These are phyloP conservation scores for Adansonia grandidieri DNA, from an alignment of 441 rosid genomes.

Conservation along the genomic window DNA sequence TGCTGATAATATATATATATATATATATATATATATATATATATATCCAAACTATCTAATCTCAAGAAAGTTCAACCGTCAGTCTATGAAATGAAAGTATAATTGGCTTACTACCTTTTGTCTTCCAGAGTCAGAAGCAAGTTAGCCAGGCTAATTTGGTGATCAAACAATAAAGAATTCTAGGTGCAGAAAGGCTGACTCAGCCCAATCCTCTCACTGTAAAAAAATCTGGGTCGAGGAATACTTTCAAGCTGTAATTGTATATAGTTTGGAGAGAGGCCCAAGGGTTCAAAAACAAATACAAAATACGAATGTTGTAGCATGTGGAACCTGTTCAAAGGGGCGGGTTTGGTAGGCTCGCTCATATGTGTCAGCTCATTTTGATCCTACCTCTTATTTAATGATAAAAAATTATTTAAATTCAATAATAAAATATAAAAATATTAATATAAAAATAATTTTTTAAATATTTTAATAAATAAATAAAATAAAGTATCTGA, in stretches of 20 bases:
- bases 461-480: too few relatives aligned
- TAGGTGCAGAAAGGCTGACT: neutral
- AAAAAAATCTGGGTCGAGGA: neutral
- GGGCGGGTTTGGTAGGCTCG: too few relatives aligned
- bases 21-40: neutral
- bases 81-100: neutral
- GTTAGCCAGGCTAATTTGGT: neutral
- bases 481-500: too few relatives aligned
- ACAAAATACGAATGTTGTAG: too few relatives aligned
- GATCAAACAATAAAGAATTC: neutral
- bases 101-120: neutral
- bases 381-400: too few relatives aligned
- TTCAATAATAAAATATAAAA: too few relatives aligned
- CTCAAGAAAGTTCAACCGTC: neutral
- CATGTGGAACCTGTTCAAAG: too few relatives aligned
- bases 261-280: neutral
- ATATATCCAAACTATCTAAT: neutral
- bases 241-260: neutral
- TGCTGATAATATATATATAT: neutral
- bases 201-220: neutral
- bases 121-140: neutral
- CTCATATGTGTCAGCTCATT: too few relatives aligned
- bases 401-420: too few relatives aligned
- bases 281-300: neutral
- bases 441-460: too few relatives aligned